Base-by-base conservation (phyloP, 129 eudicot genomes). In the Lonicera japonica region DNA sequence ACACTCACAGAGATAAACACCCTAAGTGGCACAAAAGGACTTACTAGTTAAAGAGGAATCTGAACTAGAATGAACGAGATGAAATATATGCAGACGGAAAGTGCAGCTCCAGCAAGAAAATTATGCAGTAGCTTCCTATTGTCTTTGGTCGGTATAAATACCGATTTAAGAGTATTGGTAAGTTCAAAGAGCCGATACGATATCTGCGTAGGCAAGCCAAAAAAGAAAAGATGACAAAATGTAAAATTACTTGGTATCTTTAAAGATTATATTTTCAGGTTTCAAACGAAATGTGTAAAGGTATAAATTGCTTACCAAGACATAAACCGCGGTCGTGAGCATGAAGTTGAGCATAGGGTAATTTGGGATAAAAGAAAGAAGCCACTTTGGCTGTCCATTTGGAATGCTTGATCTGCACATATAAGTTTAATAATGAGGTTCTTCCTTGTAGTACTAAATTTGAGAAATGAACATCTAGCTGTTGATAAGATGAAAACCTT, bases 301-400 rank as follows among this genome's bases (percentile, higher is more conserved):
- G 43, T 29, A 67, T 23, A 54, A 61, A 38, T 66, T 69, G 36
- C 90, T 75, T 72, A 90, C 97, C 95, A 83, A 83, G 63, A 81
- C 66, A 71, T 90, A 90, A 55, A 83, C 64, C 60, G 95, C 86
- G 56, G 97, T 86, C 47, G 88, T 78, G 47, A 90, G 95, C 95
- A 86, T 83, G 86, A 83, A 90, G 72, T 90, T 90, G 25, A 90
- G 92, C 85, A 90, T 60, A 12, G 95, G 97, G 63, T 86, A 90
- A 29, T 83, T 78, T 61, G 97, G 97, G 60, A 90, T 86, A 18
- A 90, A 71, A 12, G 76, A 83, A 43, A 90, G 97, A 70, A 90
- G 86, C 95, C 88, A 86, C 75, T 86, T 90, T 24, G 97, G 97
- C 67, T 90, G 97, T 66, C 87, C 97, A 77, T 90, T 90, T 3